Evolutionary conservation across 345 rosid species (phyloP).

Genomic region (Lepidium sativum): DNA sequence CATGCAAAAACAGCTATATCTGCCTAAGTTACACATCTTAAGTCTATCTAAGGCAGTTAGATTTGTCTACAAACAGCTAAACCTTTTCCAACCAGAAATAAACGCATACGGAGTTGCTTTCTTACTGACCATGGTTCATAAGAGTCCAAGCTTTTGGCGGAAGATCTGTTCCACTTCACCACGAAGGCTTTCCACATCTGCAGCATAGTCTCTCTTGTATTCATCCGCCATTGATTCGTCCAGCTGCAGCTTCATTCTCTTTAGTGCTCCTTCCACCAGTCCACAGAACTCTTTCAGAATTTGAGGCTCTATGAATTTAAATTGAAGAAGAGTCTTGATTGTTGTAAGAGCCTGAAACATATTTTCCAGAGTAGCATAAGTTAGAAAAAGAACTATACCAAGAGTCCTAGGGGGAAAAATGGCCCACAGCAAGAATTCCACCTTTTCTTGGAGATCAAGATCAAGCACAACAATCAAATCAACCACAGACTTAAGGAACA

Average conservation of each 20-base stretch:
- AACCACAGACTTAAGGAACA: conserved; percentile 70
- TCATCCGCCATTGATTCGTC: conserved; percentile 52
- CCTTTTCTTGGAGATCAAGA: conserved; percentile 96
- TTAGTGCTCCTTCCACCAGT: conserved; percentile 55
- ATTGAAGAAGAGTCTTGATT: conserved; percentile 66
- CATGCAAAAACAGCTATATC: conserved; percentile 4
- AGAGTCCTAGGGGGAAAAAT: background rate
- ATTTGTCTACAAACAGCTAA: background rate
- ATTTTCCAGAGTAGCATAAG: background rate
- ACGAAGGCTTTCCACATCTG: conserved; percentile 60
- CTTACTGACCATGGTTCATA: conserved; percentile 22
- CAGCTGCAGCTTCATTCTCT: conserved; percentile 58
- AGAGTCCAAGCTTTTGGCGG: conserved; percentile 46
- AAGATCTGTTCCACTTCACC: conserved; percentile 60
- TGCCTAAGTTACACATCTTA: conserved; percentile 4
- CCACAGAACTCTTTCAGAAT: conserved; percentile 64
- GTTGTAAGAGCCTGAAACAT: conserved; percentile 65
- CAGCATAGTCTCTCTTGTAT: conserved; percentile 50
- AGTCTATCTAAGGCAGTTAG: conserved; percentile 3
- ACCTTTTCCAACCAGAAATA: conserved; percentile 9
- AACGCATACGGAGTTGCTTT: conserved; percentile 16
- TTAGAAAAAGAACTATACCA: background rate
- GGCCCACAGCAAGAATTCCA: background rate
- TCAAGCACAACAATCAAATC: conserved; percentile 51
- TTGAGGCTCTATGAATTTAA: conserved; percentile 44